Evolutionary conservation across 441 rosid species (phyloP).

Genomic region (Pelargonium cotyledonis): DNA sequence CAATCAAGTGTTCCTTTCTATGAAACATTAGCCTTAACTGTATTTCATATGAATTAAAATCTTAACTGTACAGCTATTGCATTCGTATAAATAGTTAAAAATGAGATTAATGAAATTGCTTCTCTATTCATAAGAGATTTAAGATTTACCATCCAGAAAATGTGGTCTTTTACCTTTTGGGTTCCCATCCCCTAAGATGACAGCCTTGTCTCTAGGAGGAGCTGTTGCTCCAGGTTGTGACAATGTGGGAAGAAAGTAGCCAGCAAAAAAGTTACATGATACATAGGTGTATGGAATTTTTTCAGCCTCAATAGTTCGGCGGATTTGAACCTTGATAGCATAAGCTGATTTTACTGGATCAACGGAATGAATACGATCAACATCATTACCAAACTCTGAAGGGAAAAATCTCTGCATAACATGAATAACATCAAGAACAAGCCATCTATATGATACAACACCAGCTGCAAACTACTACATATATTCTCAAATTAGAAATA

Average conservation of each 20-base stretch:
- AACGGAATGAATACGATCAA: conserved; percentile 38
- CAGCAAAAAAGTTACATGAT: conserved; percentile 45
- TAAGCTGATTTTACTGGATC: conserved; percentile 44
- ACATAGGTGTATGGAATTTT: conserved; percentile 50
- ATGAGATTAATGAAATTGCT: background rate
- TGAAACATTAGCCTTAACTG: too few species aligned
- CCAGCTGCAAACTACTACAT: background rate
- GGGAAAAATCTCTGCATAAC: conserved; percentile 43
- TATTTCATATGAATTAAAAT: too few species aligned
- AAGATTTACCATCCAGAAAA: background rate
- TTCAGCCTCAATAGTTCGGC: conserved; percentile 35
- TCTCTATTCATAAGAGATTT: too few species aligned
- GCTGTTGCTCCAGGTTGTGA: conserved; percentile 41
- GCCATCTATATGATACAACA: background rate
- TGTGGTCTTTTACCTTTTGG: conserved; percentile 38
- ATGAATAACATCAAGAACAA: background rate
- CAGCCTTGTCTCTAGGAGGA: conserved; percentile 52
- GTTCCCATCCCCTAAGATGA: conserved; percentile 56
- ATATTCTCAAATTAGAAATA: background rate
- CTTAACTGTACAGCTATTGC: too few species aligned
- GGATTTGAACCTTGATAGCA: conserved; percentile 31
- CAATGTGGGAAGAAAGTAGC: conserved; percentile 42
- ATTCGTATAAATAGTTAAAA: too few species aligned
- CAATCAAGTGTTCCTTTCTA: too few species aligned
- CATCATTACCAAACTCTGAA: conserved; percentile 54